These are phyloP conservation scores for Candida pini DNA, from an alignment of 805 yeast genomes.

Conservation along the genomic window DNA sequence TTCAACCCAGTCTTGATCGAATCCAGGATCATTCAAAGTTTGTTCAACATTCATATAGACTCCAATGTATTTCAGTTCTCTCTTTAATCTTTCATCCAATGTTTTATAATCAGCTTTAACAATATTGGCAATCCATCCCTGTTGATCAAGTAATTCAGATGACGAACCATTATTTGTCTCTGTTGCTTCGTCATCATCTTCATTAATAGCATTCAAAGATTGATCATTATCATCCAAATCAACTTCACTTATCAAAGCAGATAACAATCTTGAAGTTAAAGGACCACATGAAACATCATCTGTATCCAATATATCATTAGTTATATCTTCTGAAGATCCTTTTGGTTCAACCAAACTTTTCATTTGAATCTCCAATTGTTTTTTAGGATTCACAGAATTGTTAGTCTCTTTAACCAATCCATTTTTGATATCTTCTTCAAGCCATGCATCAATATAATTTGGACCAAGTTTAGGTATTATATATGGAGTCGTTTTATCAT, in stretches of 20 bases:
- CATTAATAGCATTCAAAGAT: slow-evolving; percentile 12
- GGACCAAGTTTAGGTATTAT: slow-evolving; percentile 84
- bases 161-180: slow-evolving; percentile 11
- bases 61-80: slow-evolving; percentile 88
- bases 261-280: slow-evolving; percentile 70
- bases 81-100: slow-evolving; percentile 79
- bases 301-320: slow-evolving; percentile 60
- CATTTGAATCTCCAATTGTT: slow-evolving; percentile 20
- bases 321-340: slow-evolving; percentile 51
- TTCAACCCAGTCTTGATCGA: slow-evolving; percentile 65
- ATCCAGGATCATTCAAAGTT: slow-evolving; percentile 29
- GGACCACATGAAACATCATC: slow-evolving; percentile 89
- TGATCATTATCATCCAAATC: slow-evolving; percentile 22
- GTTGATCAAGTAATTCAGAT: slow-evolving; percentile 33
- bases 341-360: slow-evolving; percentile 37
- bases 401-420: slow-evolving; percentile 17
- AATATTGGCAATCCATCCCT: slow-evolving; percentile 41
- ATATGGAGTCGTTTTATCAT: slow-evolving; percentile 65
- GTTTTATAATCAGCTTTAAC: slow-evolving; percentile 63
- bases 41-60: slow-evolving; percentile 64
- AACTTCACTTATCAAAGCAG: slow-evolving; percentile 64
- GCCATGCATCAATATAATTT: slow-evolving; percentile 78
- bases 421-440: slow-evolving; percentile 60
- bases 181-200: slow-evolving; percentile 9
- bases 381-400: slow-evolving; percentile 12